Evolutionary conservation across 495 filamentous ascomycete species (phyloP), one percentile per base, ranked within the genome.

Genomic region (Penicillium canariense): DNA sequence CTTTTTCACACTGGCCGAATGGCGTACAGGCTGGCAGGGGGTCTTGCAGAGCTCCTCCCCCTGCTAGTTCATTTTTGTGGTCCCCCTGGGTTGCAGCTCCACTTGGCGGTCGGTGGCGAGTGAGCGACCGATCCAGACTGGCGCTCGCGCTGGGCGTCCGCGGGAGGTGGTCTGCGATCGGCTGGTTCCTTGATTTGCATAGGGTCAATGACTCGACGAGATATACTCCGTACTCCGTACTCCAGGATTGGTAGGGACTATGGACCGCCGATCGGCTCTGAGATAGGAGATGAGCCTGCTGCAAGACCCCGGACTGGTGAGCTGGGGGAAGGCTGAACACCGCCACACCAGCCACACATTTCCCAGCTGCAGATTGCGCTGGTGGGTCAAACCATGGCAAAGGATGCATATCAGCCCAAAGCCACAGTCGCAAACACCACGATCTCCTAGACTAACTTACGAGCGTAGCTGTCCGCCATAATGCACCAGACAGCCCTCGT

Each of bases 201-300:
- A 36, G 14, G 43, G 42, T 62, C 61, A 46, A 62, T 62, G 64
- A 65, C 64, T 53, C 61, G 15, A 54, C 40, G 50, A 48, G 17
- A 48, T 32, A 22, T n/a, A n/a, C n/a, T n/a, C n/a, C n/a, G n/a
- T n/a, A n/a, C n/a, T n/a, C n/a, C n/a, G n/a, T n/a, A n/a, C n/a
- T 48, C 22, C 18, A 48, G 15, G 15, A 45, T 25, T 15, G 5
- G 12, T 15, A 44, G 7, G 8, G 8, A 5, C n/a, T 10, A 18
- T 40, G 36, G 36, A 23, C 17, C 14, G 5, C 4, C 8, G n/a
- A 42, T 3, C 15, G 22, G 26, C 40, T 26, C 28, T 12, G 25
- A 46, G 25, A n/a, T n/a, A n/a, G n/a, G n/a, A n/a, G n/a, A n/a
- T n/a, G 8, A 23, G 20, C 17, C 36, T 10, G 22, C 35, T 38